Evolutionary conservation across 192 early-diverging fungal genomes (phyloP).

Genomic region (Piromyces sp.): DNA sequence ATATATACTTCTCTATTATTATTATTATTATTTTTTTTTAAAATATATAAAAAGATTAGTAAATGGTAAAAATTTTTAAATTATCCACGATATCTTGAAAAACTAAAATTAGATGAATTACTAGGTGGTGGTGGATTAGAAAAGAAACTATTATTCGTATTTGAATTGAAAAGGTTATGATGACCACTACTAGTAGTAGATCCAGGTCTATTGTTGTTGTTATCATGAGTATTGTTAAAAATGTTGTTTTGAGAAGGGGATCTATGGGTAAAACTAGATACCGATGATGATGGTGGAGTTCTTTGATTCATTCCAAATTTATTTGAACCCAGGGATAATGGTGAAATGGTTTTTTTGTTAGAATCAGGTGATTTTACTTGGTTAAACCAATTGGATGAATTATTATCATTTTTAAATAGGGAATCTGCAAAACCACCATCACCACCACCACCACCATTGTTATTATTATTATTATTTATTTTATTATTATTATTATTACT

Average conservation of each 20-base stretch:
- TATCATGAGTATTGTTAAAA: too few relatives aligned
- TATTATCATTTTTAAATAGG: neutral
- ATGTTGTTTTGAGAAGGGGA: too few relatives aligned
- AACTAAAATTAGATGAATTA: neutral
- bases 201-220: too few relatives aligned
- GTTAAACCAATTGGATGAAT: neutral
- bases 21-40: too few relatives aligned
- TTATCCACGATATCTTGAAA: neutral
- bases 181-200: too few relatives aligned
- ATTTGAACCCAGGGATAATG: neutral
- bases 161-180: too few relatives aligned
- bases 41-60: too few relatives aligned
- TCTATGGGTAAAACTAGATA: neutral
- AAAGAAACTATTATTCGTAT: neutral
- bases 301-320: neutral
- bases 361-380: neutral
- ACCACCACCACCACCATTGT: too few relatives aligned
- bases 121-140: neutral
- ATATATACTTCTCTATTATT: too few relatives aligned
- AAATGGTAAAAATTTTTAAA: too few relatives aligned
- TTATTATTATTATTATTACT: neutral
- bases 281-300: neutral
- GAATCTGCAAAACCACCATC: neutral
- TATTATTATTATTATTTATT: neutral
- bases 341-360: neutral